Conservation (phyloP, 2,329 filamentous ascomycete species). For the Tolypocladium capitatum region DNA sequence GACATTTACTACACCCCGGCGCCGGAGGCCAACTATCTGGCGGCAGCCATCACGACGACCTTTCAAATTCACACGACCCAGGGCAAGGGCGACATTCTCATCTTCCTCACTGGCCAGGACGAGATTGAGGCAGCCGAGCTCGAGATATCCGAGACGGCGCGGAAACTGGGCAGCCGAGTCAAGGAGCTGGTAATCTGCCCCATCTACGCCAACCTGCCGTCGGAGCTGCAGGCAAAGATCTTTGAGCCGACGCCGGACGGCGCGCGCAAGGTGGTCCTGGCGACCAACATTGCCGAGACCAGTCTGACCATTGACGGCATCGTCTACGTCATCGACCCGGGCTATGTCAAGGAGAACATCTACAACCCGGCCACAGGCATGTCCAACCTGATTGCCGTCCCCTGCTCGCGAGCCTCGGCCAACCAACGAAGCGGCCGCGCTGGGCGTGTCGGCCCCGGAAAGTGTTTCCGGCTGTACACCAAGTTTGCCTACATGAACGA, state of each 20-base stretch:
- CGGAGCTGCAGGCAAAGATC: conserved; percentile 82
- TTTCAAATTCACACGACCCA: conserved; percentile 92
- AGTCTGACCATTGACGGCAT: conserved; percentile 93
- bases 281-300: conserved; percentile 96
- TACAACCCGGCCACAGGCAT: conserved; percentile 88
- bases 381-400: conserved; percentile 81
- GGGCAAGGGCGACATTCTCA: conserved; percentile 74
- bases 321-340: conserved; percentile 88
- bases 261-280: conserved; percentile 80
- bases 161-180: conserved; percentile 73
- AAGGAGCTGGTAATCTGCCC: conserved; percentile 83
- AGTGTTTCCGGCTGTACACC: conserved; percentile 87
- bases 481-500: conserved; percentile 93
- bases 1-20: conserved; percentile 84
- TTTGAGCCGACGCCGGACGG: conserved; percentile 84
- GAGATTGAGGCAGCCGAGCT: conserved; percentile 85
- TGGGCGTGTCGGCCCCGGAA: conserved; percentile 81
- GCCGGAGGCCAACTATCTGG: conserved; percentile 87
- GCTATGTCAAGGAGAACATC: conserved; percentile 89
- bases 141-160: conserved; percentile 71
- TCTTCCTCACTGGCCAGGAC: conserved; percentile 91
- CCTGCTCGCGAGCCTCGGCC: conserved; percentile 80
- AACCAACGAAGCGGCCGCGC: conserved; percentile 89
- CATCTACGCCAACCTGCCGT: conserved; percentile 87
- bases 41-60: conserved; percentile 80